Evolutionary conservation across 1,139 yeast genomes (phyloP).

Genomic region (Yamadazyma kanchanaburiensis): DNA sequence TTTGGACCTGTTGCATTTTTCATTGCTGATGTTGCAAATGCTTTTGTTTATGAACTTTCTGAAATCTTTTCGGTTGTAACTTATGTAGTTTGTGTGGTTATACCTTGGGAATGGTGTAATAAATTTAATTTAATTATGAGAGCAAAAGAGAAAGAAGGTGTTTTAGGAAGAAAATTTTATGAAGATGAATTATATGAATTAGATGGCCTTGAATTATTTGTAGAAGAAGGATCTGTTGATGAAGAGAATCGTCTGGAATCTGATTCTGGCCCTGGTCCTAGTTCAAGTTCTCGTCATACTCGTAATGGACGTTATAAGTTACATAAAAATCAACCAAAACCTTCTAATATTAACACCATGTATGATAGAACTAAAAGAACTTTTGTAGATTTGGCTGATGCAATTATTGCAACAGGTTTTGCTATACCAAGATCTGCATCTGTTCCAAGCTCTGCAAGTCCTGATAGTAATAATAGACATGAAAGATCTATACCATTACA

Average conservation of each 20-base stretch:
- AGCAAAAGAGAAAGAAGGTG: constrained; percentile 71
- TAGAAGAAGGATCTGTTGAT: constrained; percentile 25
- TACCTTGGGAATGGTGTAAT: constrained; percentile 90
- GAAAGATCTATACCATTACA: constrained; percentile 4
- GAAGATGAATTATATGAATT: constrained; percentile 60
- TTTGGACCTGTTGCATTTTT: constrained; percentile 71
- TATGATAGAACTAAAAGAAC: constrained; percentile 31
- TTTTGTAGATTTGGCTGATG: constrained; percentile 48
- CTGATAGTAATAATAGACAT: background rate
- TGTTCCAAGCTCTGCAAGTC: constrained; percentile 18
- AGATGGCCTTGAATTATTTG: constrained; percentile 41
- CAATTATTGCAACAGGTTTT: constrained; percentile 55
- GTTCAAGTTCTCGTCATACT: background rate
- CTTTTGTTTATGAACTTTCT: constrained; percentile 68
- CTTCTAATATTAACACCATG: constrained; percentile 4
- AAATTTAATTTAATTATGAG: constrained; percentile 59
- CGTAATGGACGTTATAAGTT: background rate
- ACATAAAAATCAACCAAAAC: background rate
- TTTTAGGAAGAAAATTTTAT: constrained; percentile 73
- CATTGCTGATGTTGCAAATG: constrained; percentile 71
- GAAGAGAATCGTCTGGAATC: constrained; percentile 5
- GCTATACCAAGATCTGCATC: constrained; percentile 57
- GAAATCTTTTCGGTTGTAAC: constrained; percentile 71
- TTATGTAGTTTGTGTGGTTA: constrained; percentile 69
- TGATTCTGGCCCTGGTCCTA: too few species aligned